Percentiles rank a stretch among this genome's conserved stretches.
phyloP scores from a whole-genome alignment of 257 asterid genomes.

The Solanum etuberosum region DNA sequence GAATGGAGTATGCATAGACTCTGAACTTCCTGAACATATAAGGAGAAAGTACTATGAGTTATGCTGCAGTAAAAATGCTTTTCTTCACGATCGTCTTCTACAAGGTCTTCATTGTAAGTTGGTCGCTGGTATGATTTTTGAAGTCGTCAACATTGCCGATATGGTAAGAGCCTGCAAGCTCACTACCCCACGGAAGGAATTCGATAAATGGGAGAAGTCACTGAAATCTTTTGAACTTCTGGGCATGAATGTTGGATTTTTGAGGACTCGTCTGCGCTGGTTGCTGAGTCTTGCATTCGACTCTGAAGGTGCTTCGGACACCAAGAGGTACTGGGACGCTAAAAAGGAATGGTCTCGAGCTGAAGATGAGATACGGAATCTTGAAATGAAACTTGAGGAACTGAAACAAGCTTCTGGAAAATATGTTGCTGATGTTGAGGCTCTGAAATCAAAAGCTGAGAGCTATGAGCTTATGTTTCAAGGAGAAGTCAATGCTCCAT shows the following conservation, averaged over 20 bases:
- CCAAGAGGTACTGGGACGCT: constrained; percentile 35
- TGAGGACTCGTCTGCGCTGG: constrained; percentile 34
- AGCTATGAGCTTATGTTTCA: constrained; percentile 34
- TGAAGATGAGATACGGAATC: constrained; percentile 30
- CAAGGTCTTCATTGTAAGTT: constrained; percentile 53
- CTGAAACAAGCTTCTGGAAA: constrained; percentile 29
- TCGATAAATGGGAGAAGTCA: constrained; percentile 65
- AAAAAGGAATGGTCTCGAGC: constrained; percentile 17
- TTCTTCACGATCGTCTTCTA: constrained; percentile 47
- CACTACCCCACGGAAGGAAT: constrained; percentile 39
- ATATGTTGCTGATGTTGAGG: constrained; percentile 24
- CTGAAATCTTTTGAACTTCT: constrained; percentile 57
- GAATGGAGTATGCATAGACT: constrained; percentile 46
- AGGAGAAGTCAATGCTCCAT: constrained; percentile 49
- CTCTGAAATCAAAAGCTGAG: constrained; percentile 37
- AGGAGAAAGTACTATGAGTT: constrained; percentile 44
- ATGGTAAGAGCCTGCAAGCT: constrained; percentile 36
- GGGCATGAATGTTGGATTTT: constrained; percentile 55
- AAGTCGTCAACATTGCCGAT: constrained; percentile 36
- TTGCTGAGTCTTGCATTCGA: constrained; percentile 37
- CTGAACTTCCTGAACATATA: constrained; percentile 45
- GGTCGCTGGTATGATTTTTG: constrained; percentile 47
- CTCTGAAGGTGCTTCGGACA: constrained; percentile 30
- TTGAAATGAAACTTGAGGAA: constrained; percentile 39
- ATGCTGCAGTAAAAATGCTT: constrained; percentile 41